These are phyloP conservation scores for Vanilla planifolia DNA, from an alignment of 106 monocot species.

Conservation along the genomic window DNA sequence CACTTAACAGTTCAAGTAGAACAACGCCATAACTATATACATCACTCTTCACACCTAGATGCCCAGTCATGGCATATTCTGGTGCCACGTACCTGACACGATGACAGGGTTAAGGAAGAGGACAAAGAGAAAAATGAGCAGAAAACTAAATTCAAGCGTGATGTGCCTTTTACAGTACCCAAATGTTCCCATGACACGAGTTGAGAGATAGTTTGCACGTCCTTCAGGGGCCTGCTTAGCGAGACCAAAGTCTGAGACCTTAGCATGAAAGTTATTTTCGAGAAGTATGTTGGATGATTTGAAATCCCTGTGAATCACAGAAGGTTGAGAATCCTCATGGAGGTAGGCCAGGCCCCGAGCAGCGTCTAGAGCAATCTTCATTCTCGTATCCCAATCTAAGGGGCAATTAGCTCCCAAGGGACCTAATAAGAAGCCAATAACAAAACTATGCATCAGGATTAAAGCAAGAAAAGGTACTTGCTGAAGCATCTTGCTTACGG, in stretches of 20 bases:
- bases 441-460: background rate
- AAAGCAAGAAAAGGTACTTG: background rate
- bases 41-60: constrained; percentile 76
- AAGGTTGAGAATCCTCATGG: constrained; percentile 99
- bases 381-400: constrained; percentile 94
- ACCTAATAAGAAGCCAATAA: constrained; percentile 24
- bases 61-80: constrained; percentile 90
- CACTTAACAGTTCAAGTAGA: constrained; percentile 61
- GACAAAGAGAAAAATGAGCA: background rate
- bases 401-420: constrained; percentile 77
- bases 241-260: constrained; percentile 95
- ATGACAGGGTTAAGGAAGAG: background rate
- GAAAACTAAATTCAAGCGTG: background rate
- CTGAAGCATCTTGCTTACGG: background rate
- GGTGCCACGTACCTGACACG: constrained; percentile 69
- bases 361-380: constrained; percentile 98
- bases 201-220: constrained; percentile 73
- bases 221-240: constrained; percentile 99
- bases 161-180: constrained; percentile 40
- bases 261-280: constrained; percentile 90
- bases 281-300: constrained; percentile 98
- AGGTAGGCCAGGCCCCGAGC: constrained; percentile 91
- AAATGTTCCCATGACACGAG: constrained; percentile 99
- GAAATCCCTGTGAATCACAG: constrained; percentile 97
- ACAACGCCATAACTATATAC: constrained; percentile 85